Conservation (phyloP, 495 filamentous ascomycete genomes). For the Neurospora tetrasperma region DNA sequence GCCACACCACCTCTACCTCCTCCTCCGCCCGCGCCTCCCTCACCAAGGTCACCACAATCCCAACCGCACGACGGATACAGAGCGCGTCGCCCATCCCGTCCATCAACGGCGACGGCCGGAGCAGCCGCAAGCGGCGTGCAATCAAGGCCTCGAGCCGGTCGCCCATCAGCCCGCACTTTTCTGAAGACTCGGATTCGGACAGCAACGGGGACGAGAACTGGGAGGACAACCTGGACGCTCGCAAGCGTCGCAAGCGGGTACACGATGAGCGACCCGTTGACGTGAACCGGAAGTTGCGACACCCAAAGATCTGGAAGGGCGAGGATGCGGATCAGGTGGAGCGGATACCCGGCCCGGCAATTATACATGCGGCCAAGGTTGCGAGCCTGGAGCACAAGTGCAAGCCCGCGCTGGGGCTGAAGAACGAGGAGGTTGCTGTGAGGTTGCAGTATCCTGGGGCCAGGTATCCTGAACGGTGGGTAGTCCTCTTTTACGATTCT, state of each 20-base stretch:
- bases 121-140: slow-evolving; percentile 21
- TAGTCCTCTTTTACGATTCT: slow-evolving; percentile 21
- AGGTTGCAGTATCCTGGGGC: slow-evolving; percentile 64
- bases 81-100: slow-evolving; percentile 7
- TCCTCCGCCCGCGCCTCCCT: slow-evolving; percentile 6
- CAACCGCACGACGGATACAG: not conserved
- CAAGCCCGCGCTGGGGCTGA: slow-evolving; percentile 35
- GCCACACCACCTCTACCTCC: not conserved
- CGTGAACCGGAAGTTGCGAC: slow-evolving; percentile 47
- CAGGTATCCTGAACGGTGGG: slow-evolving; percentile 59
- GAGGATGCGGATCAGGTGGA: slow-evolving; percentile 31
- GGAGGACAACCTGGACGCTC: slow-evolving; percentile 22
- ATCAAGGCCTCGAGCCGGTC: slow-evolving; percentile 10
- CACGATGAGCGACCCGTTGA: slow-evolving; percentile 28
- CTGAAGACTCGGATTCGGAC: slow-evolving; percentile 22
- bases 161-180: slow-evolving; percentile 19
- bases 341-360: slow-evolving; percentile 17
- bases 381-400: slow-evolving; percentile 42
- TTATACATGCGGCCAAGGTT: slow-evolving; percentile 60
- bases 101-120: not conserved
- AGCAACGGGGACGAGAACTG: slow-evolving; percentile 25
- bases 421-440: slow-evolving; percentile 44
- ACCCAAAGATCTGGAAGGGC: slow-evolving; percentile 46
- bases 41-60: slow-evolving; percentile 1
- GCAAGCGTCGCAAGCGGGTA: slow-evolving; percentile 22